phyloP scores from a whole-genome alignment of 768 basidiomycete species.

The Boletus coccyginus region DNA sequence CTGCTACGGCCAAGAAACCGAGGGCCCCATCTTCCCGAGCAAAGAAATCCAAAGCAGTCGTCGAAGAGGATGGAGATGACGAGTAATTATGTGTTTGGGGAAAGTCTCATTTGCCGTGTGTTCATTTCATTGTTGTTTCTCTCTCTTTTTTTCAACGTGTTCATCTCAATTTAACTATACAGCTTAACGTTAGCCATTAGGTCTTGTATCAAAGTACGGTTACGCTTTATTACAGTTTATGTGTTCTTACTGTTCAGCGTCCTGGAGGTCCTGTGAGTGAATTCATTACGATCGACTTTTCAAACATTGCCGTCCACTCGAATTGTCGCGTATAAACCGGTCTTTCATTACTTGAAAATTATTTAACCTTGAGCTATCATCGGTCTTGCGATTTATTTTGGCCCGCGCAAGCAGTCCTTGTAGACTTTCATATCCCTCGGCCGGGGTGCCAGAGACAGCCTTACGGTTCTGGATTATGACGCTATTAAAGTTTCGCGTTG shows the following conservation, averaged over 20 bases:
- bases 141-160: not conserved
- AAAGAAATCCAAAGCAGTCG: constrained; percentile 44
- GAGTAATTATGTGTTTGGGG: constrained; percentile 16
- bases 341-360: not conserved
- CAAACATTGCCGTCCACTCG: not conserved
- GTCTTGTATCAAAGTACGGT: constrained; percentile 2
- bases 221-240: constrained; percentile 2
- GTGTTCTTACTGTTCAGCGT: not conserved
- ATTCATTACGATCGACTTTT: not conserved
- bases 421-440: not conserved
- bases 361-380: not conserved
- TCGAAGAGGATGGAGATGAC: constrained; percentile 43
- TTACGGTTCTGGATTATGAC: not conserved
- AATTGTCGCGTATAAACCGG: not conserved
- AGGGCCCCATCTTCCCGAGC: constrained; percentile 27
- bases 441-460: not conserved
- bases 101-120: not conserved
- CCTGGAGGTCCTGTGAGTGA: not conserved
- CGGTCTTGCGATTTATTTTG: too few species aligned
- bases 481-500: constrained; percentile 21
- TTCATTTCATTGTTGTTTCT: constrained; percentile 6
- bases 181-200: not conserved
- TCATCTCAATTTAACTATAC: constrained; percentile 9
- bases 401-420: too few species aligned
- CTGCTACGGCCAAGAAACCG: constrained; percentile 41